phyloP scores from a whole-genome alignment of 805 yeast species.

The Myxozyma geophila region DNA sequence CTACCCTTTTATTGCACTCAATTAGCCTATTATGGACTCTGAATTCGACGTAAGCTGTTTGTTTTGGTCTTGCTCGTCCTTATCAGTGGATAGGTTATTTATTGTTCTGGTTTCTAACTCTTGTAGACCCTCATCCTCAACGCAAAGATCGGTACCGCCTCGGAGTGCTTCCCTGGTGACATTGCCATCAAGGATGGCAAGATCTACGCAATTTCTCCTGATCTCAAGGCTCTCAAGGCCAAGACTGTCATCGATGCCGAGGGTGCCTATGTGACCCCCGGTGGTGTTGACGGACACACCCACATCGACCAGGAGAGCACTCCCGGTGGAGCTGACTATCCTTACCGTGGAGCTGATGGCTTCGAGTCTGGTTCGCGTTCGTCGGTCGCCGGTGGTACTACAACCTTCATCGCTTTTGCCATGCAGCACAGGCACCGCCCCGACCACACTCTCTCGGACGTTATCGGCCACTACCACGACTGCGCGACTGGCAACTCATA shows the following conservation, averaged over 20 bases:
- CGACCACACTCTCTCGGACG: constrained; percentile 40
- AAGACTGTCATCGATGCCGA: constrained; percentile 51
- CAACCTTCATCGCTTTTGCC: constrained; percentile 56
- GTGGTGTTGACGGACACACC: constrained; percentile 59
- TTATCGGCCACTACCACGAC: constrained; percentile 45
- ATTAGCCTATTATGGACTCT: constrained; percentile 6
- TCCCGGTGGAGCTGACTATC: constrained; percentile 41
- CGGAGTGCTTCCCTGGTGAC: constrained; percentile 44
- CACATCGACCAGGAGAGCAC: constrained; percentile 53
- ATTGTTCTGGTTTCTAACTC: background rate
- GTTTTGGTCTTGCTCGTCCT: background rate
- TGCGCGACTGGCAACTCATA: constrained; percentile 45
- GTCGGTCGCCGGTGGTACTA: constrained; percentile 59
- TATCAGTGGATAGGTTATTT: background rate
- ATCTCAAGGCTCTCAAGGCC: constrained; percentile 30
- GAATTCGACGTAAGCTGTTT: constrained; percentile 12
- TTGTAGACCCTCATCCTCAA: constrained; percentile 36
- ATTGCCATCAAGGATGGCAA: constrained; percentile 50
- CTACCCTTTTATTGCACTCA: background rate
- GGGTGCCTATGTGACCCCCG: constrained; percentile 57
- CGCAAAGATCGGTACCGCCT: constrained; percentile 42
- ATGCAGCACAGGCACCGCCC: constrained; percentile 48
- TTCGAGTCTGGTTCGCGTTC: constrained; percentile 53
- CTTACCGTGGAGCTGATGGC: constrained; percentile 48
- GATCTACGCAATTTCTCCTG: constrained; percentile 47